Evolutionary conservation across 306 rosid species (phyloP).

Genomic region (Trifolium dubium): DNA sequence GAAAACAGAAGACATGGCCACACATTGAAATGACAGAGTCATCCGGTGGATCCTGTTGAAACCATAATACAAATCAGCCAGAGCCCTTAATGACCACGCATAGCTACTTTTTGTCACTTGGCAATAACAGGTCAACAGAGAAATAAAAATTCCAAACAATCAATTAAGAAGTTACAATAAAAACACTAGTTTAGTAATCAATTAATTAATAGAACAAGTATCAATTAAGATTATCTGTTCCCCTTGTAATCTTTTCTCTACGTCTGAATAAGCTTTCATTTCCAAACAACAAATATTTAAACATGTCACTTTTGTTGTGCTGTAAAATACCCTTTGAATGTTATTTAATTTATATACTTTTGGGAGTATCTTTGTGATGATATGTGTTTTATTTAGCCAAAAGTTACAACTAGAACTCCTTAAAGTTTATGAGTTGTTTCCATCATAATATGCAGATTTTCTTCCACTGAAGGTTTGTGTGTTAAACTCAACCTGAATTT

Average conservation of each 20-base stretch:
- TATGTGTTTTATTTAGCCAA: constrained; percentile 17
- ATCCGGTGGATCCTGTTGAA: constrained; percentile 90
- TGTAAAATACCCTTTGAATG: constrained; percentile 14
- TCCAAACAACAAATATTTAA: not conserved
- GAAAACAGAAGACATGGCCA: constrained; percentile 93
- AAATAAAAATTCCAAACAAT: constrained; percentile 29
- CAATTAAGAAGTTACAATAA: constrained; percentile 1
- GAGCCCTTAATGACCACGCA: constrained; percentile 26
- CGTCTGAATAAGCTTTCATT: not conserved
- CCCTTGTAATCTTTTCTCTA: constrained; percentile 1
- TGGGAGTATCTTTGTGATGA: not conserved
- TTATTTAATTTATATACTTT: not conserved
- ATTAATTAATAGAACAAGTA: constrained; percentile 2
- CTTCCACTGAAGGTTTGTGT: constrained; percentile 11
- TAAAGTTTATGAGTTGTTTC: constrained; percentile 23
- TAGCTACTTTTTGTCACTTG: constrained; percentile 13
- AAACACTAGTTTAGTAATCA: constrained; percentile 12
- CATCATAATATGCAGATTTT: constrained; percentile 16
- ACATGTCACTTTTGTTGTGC: constrained; percentile 5
- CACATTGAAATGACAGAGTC: constrained; percentile 87
- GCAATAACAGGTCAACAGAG: constrained; percentile 14
- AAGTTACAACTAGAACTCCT: not conserved
- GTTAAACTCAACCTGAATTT: constrained; percentile 21
- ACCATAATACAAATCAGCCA: constrained; percentile 44
- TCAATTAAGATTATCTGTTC: not conserved